Evolutionary conservation across 768 basidiomycete genomes (phyloP).

Genomic region (Brasilioporus rufonigricans): DNA sequence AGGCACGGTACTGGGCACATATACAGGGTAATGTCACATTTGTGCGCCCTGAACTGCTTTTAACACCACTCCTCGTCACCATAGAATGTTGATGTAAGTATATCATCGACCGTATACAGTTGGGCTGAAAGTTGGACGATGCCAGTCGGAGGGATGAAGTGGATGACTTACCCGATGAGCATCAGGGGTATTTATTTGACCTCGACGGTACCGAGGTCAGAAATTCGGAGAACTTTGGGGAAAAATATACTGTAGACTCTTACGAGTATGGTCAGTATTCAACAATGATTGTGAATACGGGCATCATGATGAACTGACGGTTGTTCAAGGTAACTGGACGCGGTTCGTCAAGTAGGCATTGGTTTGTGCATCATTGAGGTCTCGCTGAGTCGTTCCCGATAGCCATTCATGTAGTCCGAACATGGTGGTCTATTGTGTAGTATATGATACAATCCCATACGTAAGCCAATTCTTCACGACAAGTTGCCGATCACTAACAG

Average conservation of each 20-base stretch:
- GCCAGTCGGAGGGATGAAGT: constrained; percentile 45
- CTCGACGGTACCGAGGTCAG: constrained; percentile 54
- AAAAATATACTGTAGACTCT: constrained; percentile 56
- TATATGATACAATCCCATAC: constrained; percentile 59
- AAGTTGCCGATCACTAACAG: background rate
- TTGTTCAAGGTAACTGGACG: constrained; percentile 65
- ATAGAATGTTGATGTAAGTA: constrained; percentile 47
- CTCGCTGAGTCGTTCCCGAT: constrained; percentile 5
- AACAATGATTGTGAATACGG: background rate
- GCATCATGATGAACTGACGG: constrained; percentile 1
- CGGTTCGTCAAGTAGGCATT: constrained; percentile 64
- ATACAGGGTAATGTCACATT: constrained; percentile 54
- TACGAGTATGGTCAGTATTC: constrained; percentile 43
- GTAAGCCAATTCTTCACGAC: constrained; percentile 30
- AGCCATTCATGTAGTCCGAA: constrained; percentile 73
- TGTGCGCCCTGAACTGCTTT: background rate
- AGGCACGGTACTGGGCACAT: constrained; percentile 66
- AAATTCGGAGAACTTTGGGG: constrained; percentile 31
- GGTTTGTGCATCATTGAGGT: background rate
- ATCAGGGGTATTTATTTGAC: constrained; percentile 56
- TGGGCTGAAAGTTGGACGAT: background rate
- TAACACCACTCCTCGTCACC: constrained; percentile 6
- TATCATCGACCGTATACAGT: background rate
- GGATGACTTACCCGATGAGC: constrained; percentile 32
- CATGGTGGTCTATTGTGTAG: constrained; percentile 51